These are phyloP conservation scores for Neurospora intermedia DNA, from an alignment of 495 filamentous ascomycete genomes.

Conservation along the genomic window DNA sequence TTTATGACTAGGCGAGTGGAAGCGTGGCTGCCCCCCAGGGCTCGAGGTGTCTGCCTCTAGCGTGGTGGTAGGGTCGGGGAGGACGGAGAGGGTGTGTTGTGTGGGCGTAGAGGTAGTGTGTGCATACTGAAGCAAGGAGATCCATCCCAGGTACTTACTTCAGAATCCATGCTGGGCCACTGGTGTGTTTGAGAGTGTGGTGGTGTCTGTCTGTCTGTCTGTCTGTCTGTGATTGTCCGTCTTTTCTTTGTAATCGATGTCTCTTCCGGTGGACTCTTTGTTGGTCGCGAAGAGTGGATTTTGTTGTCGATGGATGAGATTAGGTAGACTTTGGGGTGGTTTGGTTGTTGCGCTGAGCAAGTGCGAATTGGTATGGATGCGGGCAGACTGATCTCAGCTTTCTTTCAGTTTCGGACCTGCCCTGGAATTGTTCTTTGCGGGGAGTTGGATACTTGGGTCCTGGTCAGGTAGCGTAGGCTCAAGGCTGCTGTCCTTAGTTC, in stretches of 20 bases:
- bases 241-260: background rate
- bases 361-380: background rate
- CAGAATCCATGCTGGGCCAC: background rate
- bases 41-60: background rate
- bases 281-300: background rate
- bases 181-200: background rate
- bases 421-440: background rate
- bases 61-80: background rate
- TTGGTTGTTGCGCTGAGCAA: background rate
- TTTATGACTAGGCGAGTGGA: background rate
- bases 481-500: background rate
- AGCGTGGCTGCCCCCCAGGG: background rate
- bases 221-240: background rate
- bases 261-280: background rate
- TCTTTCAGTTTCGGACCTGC: background rate
- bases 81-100: background rate
- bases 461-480: background rate
- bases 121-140: background rate
- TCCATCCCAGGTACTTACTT: background rate
- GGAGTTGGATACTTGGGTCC: background rate
- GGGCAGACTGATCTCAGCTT: background rate
- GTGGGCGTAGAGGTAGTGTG: background rate
- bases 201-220: background rate
- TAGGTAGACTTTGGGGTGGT: background rate
- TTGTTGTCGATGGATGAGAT: background rate